phyloP scores from a whole-genome alignment of 352 stramenopile species.

The Phytophthora capsici region DNA sequence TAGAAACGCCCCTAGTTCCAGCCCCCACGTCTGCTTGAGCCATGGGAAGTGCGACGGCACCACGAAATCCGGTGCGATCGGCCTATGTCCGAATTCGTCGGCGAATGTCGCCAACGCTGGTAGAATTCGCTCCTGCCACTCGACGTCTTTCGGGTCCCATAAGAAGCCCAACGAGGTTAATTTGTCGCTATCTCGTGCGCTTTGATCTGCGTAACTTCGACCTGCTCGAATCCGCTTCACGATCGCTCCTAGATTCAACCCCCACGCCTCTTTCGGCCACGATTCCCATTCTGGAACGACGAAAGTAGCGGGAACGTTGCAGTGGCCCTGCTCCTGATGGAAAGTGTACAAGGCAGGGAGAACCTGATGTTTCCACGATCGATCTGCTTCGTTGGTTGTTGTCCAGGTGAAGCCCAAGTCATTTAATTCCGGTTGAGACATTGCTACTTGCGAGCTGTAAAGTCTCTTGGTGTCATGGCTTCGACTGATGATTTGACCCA shows the following conservation, averaged over 20 bases:
- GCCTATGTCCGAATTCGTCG: constrained; percentile 24
- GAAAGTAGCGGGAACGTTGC: constrained; percentile 27
- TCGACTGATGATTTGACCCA: constrained; percentile 31
- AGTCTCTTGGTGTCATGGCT: constrained; percentile 22
- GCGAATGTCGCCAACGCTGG: constrained; percentile 36
- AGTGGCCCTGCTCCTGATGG: constrained; percentile 27
- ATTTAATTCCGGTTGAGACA: constrained; percentile 20
- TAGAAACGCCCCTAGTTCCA: constrained; percentile 30
- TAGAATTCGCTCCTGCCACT: constrained; percentile 40
- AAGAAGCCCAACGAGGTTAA: constrained; percentile 27
- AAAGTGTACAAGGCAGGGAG: constrained; percentile 30
- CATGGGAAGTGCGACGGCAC: constrained; percentile 27
- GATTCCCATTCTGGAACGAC: constrained; percentile 23
- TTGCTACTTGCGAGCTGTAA: constrained; percentile 24
- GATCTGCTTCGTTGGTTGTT: constrained; percentile 26
- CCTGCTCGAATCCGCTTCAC: constrained; percentile 30
- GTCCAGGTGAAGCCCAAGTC: constrained; percentile 32
- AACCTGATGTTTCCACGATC: constrained; percentile 29
- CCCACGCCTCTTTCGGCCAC: constrained; percentile 25
- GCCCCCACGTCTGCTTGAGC: constrained; percentile 34
- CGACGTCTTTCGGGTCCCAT: constrained; percentile 25
- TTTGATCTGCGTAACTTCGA: constrained; percentile 22
- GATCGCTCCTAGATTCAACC: constrained; percentile 32
- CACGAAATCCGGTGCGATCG: constrained; percentile 25
- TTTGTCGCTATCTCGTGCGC: constrained; percentile 8